Conservation (phyloP, 148 eudicot species). For the Rhododendron griersonianum region DNA sequence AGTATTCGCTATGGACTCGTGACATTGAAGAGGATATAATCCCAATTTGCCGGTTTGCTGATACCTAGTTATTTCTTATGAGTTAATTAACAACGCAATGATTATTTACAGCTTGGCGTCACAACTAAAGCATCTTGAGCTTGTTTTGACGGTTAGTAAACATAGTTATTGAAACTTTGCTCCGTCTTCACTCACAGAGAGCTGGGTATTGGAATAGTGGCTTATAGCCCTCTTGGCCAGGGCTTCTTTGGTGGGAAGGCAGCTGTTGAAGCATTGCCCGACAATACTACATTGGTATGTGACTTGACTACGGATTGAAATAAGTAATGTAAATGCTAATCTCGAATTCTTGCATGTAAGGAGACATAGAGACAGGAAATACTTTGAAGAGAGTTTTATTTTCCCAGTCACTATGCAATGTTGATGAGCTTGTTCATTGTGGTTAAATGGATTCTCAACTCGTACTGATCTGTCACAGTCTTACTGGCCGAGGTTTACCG, state of each 20-base stretch:
- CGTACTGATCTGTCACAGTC: constrained; percentile 1
- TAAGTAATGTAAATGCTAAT: neutral
- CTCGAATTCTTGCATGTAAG: neutral
- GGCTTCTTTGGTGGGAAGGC: constrained; percentile 18
- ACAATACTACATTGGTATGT: neutral
- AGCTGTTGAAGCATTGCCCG: neutral
- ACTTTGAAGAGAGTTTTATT: too few species aligned
- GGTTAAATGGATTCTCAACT: neutral
- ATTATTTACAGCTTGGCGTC: neutral
- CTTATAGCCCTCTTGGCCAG: constrained; percentile 24
- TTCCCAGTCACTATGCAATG: neutral
- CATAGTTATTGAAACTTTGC: neutral
- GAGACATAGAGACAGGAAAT: neutral
- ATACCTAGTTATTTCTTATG: neutral
- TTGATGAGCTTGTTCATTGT: neutral
- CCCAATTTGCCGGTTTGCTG: constrained; percentile 19
- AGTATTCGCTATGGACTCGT: constrained; percentile 24
- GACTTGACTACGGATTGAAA: neutral
- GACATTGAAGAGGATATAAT: constrained; percentile 26
- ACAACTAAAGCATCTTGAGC: neutral
- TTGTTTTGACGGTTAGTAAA: neutral
- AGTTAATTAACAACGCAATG: neutral
- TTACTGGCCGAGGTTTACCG: constrained; percentile 8
- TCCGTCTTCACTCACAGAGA: neutral
- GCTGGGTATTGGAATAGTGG: constrained; percentile 26